phyloP scores from a whole-genome alignment of 108 stramenopile species.

The Cyclotella atomus region DNA sequence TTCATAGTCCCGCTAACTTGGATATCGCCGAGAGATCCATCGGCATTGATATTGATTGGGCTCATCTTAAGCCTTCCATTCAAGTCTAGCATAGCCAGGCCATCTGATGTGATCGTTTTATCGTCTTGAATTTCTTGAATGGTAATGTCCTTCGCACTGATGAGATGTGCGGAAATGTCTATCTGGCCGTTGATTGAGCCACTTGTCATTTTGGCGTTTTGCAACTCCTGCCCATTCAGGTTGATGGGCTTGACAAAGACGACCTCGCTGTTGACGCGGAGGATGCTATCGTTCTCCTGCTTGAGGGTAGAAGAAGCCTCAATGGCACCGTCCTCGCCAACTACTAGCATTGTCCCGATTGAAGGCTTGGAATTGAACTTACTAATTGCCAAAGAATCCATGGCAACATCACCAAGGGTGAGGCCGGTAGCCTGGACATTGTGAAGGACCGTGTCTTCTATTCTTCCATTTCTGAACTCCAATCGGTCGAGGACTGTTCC shows the following conservation, averaged over 20 bases:
- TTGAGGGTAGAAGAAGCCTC: slow-evolving; percentile 20
- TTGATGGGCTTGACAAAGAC: slow-evolving; percentile 17
- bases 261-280: slow-evolving; percentile 23
- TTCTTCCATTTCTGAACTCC: slow-evolving; percentile 30
- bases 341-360: slow-evolving; percentile 29
- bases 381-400: slow-evolving; percentile 43
- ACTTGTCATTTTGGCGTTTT: slow-evolving; percentile 21
- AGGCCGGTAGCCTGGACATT: slow-evolving; percentile 52
- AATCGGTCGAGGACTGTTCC: slow-evolving; percentile 33
- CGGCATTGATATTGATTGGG: slow-evolving; percentile 18
- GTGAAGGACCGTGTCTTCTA: slow-evolving; percentile 41
- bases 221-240: slow-evolving; percentile 28
- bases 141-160: slow-evolving; percentile 14
- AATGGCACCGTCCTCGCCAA: slow-evolving; percentile 39
- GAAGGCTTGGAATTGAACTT: slow-evolving; percentile 21
- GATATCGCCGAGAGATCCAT: slow-evolving; percentile 26
- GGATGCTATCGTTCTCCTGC: slow-evolving; percentile 8
- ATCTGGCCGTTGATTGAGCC: slow-evolving; percentile 44
- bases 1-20: slow-evolving; percentile 24
- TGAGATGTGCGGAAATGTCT: slow-evolving; percentile 19
- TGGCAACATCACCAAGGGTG: slow-evolving; percentile 24
- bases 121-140: slow-evolving; percentile 23
- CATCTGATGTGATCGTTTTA: slow-evolving; percentile 22
- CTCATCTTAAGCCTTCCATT: slow-evolving; percentile 36
- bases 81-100: slow-evolving; percentile 28